phyloP scores from a whole-genome alignment of 1,139 yeast species.

The Magnusiomyces fungicola region DNA sequence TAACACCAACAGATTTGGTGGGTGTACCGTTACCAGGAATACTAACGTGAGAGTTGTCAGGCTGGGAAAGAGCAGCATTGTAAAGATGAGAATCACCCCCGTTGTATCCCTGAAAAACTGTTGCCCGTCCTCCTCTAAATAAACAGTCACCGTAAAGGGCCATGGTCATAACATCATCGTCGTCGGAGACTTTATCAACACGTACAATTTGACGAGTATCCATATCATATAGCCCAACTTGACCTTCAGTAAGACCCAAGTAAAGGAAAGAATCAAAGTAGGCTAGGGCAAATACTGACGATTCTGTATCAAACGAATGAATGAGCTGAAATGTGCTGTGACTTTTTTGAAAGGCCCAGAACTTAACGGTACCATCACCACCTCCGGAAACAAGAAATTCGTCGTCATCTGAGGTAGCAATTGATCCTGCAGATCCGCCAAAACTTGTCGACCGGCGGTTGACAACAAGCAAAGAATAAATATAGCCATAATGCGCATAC shows the following conservation, averaged over 20 bases:
- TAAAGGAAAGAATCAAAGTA: constrained; percentile 59
- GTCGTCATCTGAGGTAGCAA: constrained; percentile 20
- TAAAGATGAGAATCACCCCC: background rate
- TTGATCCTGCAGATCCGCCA: constrained; percentile 12
- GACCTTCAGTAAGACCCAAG: constrained; percentile 70
- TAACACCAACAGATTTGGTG: constrained; percentile 24
- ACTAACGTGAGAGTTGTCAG: background rate
- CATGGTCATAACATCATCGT: constrained; percentile 42
- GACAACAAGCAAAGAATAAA: constrained; percentile 56
- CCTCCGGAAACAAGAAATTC: constrained; percentile 61
- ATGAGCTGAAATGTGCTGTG: constrained; percentile 25
- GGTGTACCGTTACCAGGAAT: constrained; percentile 22
- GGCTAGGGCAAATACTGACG: constrained; percentile 62
- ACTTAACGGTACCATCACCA: constrained; percentile 78
- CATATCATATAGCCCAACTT: constrained; percentile 75
- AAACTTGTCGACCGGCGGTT: constrained; percentile 12
- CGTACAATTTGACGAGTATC: constrained; percentile 66
- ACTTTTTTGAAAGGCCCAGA: constrained; percentile 49
- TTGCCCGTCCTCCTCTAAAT: constrained; percentile 39
- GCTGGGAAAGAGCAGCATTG: background rate
- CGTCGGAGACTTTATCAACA: constrained; percentile 33
- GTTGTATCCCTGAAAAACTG: background rate
- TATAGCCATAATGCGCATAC: constrained; percentile 89
- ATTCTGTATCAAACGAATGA: constrained; percentile 54
- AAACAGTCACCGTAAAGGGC: constrained; percentile 48